phyloP scores from a whole-genome alignment of 768 basidiomycete species.

The Sporobolomyces phaffii region DNA sequence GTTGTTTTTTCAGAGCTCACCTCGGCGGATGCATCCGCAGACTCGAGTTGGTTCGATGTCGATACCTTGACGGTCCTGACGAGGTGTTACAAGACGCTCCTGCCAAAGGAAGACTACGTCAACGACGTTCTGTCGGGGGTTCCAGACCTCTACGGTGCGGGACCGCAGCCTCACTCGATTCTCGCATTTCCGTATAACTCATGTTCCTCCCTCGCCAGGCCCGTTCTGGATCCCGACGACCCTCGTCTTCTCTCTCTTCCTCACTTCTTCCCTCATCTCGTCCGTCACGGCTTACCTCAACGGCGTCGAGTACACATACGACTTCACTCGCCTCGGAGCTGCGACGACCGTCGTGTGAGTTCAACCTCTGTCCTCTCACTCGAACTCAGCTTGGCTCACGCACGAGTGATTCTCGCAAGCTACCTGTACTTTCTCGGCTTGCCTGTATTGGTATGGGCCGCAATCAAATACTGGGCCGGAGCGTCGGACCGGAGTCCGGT shows the following conservation, averaged over 20 bases:
- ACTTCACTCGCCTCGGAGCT: constrained; percentile 76
- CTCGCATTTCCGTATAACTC: too few species aligned
- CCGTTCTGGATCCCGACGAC: constrained; percentile 98
- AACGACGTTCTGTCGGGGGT: constrained; percentile 27
- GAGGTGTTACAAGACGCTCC: constrained; percentile 41
- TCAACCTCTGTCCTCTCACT: neutral
- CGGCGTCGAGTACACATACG: constrained; percentile 62
- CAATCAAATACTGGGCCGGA: constrained; percentile 69
- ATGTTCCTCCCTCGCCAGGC: constrained; percentile 62
- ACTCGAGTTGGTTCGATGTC: constrained; percentile 81
- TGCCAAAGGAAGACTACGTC: constrained; percentile 41
- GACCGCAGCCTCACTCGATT: neutral
- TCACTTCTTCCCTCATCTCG: constrained; percentile 84
- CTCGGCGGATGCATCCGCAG: too few species aligned
- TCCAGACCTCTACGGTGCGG: constrained; percentile 35
- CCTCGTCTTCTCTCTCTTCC: constrained; percentile 83
- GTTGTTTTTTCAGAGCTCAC: too few species aligned
- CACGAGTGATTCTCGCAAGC: constrained; percentile 12
- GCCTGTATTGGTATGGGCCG: constrained; percentile 76
- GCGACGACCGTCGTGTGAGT: constrained; percentile 64
- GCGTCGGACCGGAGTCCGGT: constrained; percentile 83
- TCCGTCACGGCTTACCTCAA: constrained; percentile 84
- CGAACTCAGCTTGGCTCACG: neutral
- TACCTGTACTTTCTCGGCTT: constrained; percentile 80
- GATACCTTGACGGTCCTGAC: constrained; percentile 49